Percentiles rank a stretch among this genome's conserved stretches.
Evolutionary conservation across 169 alveolate species (phyloP).

Genomic region (Cryptosporidium sp.): DNA sequence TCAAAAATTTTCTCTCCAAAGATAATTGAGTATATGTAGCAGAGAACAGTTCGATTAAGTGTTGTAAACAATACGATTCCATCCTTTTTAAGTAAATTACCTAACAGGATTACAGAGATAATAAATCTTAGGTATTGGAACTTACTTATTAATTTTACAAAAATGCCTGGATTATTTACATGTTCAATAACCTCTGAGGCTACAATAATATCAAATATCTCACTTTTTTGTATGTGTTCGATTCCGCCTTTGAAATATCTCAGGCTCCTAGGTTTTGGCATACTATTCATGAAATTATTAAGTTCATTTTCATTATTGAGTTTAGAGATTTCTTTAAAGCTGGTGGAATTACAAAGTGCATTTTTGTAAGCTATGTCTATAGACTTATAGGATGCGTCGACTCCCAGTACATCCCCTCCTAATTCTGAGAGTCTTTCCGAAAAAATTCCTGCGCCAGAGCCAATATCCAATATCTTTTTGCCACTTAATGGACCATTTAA

Average conservation of each 20-base stretch:
- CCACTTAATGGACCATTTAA: slow-evolving; percentile 18
- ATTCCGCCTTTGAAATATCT: neutral
- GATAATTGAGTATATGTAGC: neutral
- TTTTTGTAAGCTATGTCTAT: slow-evolving; percentile 16
- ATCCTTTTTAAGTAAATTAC: neutral
- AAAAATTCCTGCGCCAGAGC: slow-evolving; percentile 19
- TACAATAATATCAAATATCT: neutral
- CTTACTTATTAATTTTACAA: slow-evolving; percentile 24
- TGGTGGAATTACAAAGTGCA: neutral
- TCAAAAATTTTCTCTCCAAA: slow-evolving; percentile 12
- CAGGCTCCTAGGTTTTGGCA: neutral
- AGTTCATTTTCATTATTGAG: neutral
- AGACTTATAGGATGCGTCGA: neutral
- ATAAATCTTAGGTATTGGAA: neutral
- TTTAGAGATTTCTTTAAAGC: neutral
- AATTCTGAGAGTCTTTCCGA: slow-evolving; percentile 8
- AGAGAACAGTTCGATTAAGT: slow-evolving; percentile 4
- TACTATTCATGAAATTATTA: neutral
- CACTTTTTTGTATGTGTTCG: neutral
- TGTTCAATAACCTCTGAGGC: slow-evolving; percentile 27
- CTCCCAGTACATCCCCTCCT: slow-evolving; percentile 26
- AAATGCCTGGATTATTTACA: neutral
- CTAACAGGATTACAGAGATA: neutral
- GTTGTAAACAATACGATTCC: neutral
- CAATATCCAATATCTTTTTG: slow-evolving; percentile 32